These are phyloP conservation scores for Viola odorata DNA, from an alignment of 345 rosid species.

Conservation along the genomic window DNA sequence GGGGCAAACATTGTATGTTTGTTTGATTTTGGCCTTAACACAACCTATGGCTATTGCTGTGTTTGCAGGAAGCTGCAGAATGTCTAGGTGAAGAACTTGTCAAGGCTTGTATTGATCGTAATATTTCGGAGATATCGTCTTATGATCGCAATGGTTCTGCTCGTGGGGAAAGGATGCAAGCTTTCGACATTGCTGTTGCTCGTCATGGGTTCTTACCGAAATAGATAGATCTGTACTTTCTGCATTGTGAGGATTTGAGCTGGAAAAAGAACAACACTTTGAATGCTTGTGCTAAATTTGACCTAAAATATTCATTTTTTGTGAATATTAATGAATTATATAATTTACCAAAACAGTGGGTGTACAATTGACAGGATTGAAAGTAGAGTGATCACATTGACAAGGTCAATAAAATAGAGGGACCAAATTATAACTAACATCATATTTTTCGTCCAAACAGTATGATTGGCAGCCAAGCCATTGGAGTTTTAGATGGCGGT, in stretches of 20 bases:
- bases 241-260: too few species aligned
- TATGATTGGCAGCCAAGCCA: background rate
- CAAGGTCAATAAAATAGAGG: background rate
- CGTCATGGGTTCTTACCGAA: conserved; percentile 64
- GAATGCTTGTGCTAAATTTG: too few species aligned
- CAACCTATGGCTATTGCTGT: background rate
- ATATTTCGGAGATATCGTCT: conserved; percentile 63
- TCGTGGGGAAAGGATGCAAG: conserved; percentile 69
- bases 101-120: conserved; percentile 51
- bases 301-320: too few species aligned
- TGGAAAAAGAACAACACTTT: too few species aligned
- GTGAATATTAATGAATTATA: too few species aligned
- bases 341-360: too few species aligned
- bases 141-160: conserved; percentile 79
- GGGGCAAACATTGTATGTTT: too few species aligned
- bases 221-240: conserved; percentile 30
- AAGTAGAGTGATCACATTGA: too few species aligned
- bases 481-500: background rate
- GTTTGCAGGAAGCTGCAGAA: conserved; percentile 68
- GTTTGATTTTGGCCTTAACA: background rate
- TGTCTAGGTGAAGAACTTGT: conserved; percentile 81
- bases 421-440: background rate
- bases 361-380: too few species aligned
- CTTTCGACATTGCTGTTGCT: conserved; percentile 69
- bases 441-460: background rate